Conservation (phyloP, 495 filamentous ascomycete genomes). For the Lepidopterella palustris region DNA sequence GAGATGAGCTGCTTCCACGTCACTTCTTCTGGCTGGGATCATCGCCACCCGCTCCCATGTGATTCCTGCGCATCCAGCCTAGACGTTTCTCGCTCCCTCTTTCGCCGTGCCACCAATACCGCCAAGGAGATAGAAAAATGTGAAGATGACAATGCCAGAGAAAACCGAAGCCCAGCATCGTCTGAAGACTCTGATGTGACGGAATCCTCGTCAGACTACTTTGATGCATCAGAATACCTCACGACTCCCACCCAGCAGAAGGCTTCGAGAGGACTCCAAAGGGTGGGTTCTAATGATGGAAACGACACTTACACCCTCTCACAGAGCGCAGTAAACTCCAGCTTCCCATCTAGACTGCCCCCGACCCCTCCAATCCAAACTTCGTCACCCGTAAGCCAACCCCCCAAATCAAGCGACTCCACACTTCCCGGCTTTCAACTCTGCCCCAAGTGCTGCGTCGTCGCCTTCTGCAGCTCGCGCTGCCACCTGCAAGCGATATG, state of each 20-base stretch:
- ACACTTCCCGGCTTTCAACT: slow-evolving; percentile 18
- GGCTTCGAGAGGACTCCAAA: too few species aligned
- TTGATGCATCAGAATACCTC: not conserved
- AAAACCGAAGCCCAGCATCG: not conserved
- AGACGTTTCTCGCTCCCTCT: not conserved
- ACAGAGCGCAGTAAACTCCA: not conserved
- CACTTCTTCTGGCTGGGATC: not conserved
- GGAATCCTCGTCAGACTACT: too few species aligned
- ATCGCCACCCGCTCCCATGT: not conserved
- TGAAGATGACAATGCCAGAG: not conserved
- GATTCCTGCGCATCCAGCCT: not conserved
- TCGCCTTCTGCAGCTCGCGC: not conserved
- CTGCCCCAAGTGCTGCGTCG: slow-evolving; percentile 2
- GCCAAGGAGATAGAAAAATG: not conserved
- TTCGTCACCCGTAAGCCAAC: not conserved
- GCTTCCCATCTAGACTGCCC: not conserved
- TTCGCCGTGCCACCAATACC: not conserved
- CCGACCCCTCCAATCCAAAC: not conserved
- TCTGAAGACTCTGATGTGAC: not conserved
- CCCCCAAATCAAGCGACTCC: not conserved
- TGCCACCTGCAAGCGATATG: not conserved
- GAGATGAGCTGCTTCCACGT: slow-evolving; percentile 2
- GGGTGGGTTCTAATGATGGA: not conserved
- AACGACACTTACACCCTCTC: not conserved
- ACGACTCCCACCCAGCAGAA: too few species aligned